phyloP scores from a whole-genome alignment of 169 alveolate species.

The Perkinsus chesapeaki region DNA sequence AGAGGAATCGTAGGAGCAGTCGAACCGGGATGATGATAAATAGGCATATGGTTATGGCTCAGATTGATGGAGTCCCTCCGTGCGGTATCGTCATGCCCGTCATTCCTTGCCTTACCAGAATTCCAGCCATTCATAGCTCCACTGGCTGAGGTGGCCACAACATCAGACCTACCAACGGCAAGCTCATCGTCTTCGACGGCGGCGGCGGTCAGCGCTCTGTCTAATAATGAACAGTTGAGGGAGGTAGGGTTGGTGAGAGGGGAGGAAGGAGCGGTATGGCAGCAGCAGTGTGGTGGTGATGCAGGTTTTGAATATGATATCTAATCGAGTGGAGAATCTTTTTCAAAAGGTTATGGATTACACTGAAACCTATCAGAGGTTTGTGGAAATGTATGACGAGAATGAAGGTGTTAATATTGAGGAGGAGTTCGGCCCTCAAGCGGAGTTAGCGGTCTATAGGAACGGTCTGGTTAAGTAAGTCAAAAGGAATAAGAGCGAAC shows the following conservation, averaged over 20 bases:
- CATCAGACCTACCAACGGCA: not conserved
- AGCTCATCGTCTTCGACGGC: too few relatives aligned
- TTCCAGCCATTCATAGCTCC: slow-evolving; percentile 33
- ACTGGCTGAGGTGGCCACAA: slow-evolving; percentile 19
- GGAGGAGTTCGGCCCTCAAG: not conserved
- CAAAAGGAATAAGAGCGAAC: not conserved
- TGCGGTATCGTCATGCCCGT: slow-evolving; percentile 20
- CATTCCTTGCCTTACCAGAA: slow-evolving; percentile 25
- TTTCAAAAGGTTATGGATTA: not conserved
- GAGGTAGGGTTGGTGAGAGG: not conserved
- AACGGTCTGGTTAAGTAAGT: not conserved
- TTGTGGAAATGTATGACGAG: slow-evolving; percentile 6
- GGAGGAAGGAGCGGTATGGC: not conserved
- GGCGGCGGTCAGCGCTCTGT: not conserved
- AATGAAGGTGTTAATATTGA: not conserved
- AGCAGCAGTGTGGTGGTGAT: not conserved
- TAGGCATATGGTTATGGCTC: not conserved
- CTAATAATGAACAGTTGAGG: not conserved
- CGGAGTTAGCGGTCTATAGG: not conserved
- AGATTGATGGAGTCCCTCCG: slow-evolving; percentile 24
- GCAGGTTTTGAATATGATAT: not conserved
- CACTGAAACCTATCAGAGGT: not conserved
- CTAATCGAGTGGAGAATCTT: not conserved
- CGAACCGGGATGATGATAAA: not conserved
- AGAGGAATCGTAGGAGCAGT: not conserved